These are phyloP conservation scores for Populus hybrid DNA, from an alignment of 441 rosid species.

Conservation along the genomic window DNA sequence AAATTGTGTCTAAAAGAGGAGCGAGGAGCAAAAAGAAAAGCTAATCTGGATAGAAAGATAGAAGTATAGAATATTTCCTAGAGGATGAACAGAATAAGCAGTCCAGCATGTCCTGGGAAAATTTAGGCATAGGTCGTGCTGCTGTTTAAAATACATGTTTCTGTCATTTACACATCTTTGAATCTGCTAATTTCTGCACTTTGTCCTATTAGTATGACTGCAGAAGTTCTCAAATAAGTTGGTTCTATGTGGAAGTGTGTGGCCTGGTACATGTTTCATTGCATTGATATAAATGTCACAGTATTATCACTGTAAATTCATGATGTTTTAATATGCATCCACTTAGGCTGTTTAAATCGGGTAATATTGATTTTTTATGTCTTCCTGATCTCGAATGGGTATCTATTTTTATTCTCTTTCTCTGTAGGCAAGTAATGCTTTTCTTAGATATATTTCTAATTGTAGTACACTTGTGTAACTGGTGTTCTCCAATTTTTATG, in stretches of 20 bases:
- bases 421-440: neutral
- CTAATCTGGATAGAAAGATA: neutral
- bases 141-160: neutral
- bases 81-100: neutral
- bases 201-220: neutral
- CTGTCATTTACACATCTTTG: neutral
- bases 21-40: neutral
- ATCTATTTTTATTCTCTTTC: no score
- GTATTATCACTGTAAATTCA: neutral
- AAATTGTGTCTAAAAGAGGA: neutral
- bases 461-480: neutral
- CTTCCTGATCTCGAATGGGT: no score
- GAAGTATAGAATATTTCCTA: neutral
- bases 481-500: conserved; percentile 7
- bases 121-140: neutral
- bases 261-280: neutral
- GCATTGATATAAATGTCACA: neutral
- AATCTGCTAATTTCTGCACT: neutral
- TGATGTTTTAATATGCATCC: neutral
- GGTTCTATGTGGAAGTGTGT: neutral
- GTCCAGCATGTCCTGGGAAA: neutral
- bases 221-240: neutral
- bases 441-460: neutral
- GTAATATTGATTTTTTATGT: no score
- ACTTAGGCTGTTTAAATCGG: neutral